These are phyloP conservation scores for Dipteronia dyeriana DNA, from an alignment of 345 rosid species.

Conservation along the genomic window DNA sequence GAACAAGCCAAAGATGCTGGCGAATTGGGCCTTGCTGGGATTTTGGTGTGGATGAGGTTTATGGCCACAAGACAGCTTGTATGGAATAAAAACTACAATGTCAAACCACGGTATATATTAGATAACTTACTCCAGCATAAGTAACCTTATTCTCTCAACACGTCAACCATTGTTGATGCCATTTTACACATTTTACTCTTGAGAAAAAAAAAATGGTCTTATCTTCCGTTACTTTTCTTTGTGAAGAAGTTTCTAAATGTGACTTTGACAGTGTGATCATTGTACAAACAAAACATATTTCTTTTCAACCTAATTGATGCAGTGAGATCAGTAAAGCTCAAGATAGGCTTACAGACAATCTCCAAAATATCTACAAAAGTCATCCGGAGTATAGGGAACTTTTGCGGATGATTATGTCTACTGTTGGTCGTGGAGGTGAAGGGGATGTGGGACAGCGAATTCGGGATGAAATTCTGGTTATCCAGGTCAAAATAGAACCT, in stretches of 20 bases:
- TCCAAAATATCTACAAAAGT: slow-evolving; percentile 60
- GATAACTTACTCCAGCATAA: slow-evolving; percentile 7
- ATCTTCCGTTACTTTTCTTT: background rate
- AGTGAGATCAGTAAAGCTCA: slow-evolving; percentile 98
- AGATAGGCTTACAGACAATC: slow-evolving; percentile 85
- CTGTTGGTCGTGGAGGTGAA: slow-evolving; percentile 99
- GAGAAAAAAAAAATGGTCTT: background rate
- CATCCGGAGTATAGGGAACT: slow-evolving; percentile 72
- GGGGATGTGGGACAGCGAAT: slow-evolving; percentile 99
- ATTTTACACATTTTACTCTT: background rate
- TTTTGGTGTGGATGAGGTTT: slow-evolving; percentile 99
- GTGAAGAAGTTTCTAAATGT: slow-evolving; percentile 4
- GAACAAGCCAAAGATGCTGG: slow-evolving; percentile 79
- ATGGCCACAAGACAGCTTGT: slow-evolving; percentile 98
- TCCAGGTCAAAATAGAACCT: slow-evolving; percentile 65
- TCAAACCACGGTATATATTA: slow-evolving; percentile 86
- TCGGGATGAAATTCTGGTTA: slow-evolving; percentile 94
- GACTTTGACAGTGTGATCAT: background rate
- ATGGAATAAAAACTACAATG: slow-evolving; percentile 99
- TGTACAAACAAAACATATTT: background rate
- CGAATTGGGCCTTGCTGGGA: slow-evolving; percentile 78
- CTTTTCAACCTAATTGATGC: slow-evolving; percentile 28
- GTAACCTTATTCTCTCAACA: background rate
- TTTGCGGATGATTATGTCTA: slow-evolving; percentile 83
- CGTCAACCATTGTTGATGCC: background rate